Evolutionary conservation across 2,329 filamentous ascomycete species (phyloP).

Genomic region (Fusarium concolor): DNA sequence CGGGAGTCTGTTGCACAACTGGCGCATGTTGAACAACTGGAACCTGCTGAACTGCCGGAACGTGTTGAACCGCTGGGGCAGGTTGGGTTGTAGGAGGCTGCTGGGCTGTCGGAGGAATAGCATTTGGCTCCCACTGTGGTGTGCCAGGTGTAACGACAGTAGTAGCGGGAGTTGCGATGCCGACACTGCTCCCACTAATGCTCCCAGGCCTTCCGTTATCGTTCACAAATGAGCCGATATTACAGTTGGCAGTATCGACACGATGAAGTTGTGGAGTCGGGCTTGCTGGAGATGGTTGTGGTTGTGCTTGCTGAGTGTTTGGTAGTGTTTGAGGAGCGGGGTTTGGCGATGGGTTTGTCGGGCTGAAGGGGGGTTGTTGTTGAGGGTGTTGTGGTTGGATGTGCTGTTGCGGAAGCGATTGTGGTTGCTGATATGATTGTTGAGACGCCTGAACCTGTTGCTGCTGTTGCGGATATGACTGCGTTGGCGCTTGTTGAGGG

Average conservation of each 20-base stretch:
- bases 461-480: constrained; percentile 4
- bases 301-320: neutral
- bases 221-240: constrained; percentile 5
- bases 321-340: constrained; percentile 8
- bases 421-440: neutral
- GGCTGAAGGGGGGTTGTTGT: neutral
- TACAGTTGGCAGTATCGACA: constrained; percentile 7
- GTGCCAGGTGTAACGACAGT: constrained; percentile 20
- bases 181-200: constrained; percentile 20
- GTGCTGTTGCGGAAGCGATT: no score
- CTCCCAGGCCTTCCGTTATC: constrained; percentile 21
- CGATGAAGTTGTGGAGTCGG: constrained; percentile 8
- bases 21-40: neutral
- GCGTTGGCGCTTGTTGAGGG: neutral
- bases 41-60: neutral
- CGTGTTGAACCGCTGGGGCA: neutral
- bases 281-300: constrained; percentile 4
- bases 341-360: constrained; percentile 3
- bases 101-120: neutral
- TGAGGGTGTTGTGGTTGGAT: no score
- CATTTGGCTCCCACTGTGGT: constrained; percentile 16
- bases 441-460: no score
- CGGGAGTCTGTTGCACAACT: neutral
- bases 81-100: neutral
- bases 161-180: constrained; percentile 22